Conservation (phyloP, 768 basidiomycete genomes). For the Lactarius pseudohatsudake region DNA sequence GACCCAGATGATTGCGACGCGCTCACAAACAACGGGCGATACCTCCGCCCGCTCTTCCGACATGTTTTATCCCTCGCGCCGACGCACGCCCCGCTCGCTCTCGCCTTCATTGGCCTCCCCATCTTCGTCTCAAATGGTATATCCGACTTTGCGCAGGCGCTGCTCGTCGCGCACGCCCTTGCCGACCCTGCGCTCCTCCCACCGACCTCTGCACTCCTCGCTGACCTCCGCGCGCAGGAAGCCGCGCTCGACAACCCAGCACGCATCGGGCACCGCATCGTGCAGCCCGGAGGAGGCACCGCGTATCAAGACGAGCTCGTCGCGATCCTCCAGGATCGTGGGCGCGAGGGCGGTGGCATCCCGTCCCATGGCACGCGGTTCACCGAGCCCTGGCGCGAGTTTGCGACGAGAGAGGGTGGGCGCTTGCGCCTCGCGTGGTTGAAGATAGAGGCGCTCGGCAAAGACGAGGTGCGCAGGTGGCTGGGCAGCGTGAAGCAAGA, state of each 20-base stretch:
- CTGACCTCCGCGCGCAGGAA: slow-evolving; percentile 26
- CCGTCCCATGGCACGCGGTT: slow-evolving; percentile 45
- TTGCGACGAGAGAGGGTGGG: slow-evolving; percentile 35
- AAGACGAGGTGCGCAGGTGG: slow-evolving; percentile 40
- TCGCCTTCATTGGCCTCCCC: slow-evolving; percentile 57
- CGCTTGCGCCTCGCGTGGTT: slow-evolving; percentile 47
- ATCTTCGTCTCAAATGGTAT: slow-evolving; percentile 49
- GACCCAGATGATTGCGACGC: background rate
- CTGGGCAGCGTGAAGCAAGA: slow-evolving; percentile 48
- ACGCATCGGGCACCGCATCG: slow-evolving; percentile 47
- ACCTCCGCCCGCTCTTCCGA: slow-evolving; percentile 54
- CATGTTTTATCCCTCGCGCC: slow-evolving; percentile 55
- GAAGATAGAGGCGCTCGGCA: slow-evolving; percentile 44
- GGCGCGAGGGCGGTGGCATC: slow-evolving; percentile 30
- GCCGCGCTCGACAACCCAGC: slow-evolving; percentile 47
- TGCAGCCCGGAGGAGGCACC: slow-evolving; percentile 40
- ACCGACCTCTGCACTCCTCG: slow-evolving; percentile 38
- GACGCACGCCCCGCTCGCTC: slow-evolving; percentile 48
- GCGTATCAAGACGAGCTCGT: slow-evolving; percentile 38
- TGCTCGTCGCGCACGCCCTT: slow-evolving; percentile 48
- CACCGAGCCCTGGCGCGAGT: slow-evolving; percentile 44
- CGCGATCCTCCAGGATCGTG: slow-evolving; percentile 32
- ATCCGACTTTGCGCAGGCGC: slow-evolving; percentile 50
- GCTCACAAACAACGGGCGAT: slow-evolving; percentile 51
- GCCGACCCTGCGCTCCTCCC: slow-evolving; percentile 44